A percentile compares a stretch with the other conserved stretches of the same genome.
These are phyloP conservation scores for Penicillium roqueforti DNA, from an alignment of 495 filamentous ascomycete species.

Conservation along the genomic window DNA sequence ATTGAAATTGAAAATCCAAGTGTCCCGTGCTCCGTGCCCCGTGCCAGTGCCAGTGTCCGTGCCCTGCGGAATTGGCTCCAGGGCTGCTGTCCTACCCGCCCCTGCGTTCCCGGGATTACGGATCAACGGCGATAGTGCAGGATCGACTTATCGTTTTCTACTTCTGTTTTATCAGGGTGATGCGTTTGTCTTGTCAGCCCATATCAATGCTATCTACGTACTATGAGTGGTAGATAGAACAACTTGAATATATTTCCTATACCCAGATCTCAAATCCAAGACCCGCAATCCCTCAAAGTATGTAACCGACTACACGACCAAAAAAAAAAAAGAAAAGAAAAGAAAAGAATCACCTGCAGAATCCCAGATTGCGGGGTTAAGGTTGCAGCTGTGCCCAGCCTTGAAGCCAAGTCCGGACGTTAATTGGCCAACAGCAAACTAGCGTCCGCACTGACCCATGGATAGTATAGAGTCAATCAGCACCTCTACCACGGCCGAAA, in stretches of 20 bases:
- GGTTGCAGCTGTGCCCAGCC: conserved; percentile 21
- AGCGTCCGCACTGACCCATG: conserved; percentile 4
- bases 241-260: background rate
- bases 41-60: too few relatives aligned
- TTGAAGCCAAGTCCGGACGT: background rate
- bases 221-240: background rate
- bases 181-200: background rate
- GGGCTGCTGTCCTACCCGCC: background rate
- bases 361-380: conserved; percentile 28
- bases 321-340: background rate
- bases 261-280: background rate
- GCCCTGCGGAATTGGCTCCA: background rate
- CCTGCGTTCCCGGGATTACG: conserved; percentile 1
- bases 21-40: too few relatives aligned
- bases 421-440: conserved; percentile 4
- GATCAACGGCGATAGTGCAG: conserved; percentile 11
- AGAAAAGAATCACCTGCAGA: background rate
- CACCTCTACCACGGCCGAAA: background rate
- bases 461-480: conserved; percentile 1
- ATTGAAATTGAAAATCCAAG: too few relatives aligned
- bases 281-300: background rate
- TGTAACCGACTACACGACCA: background rate
- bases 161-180: too few relatives aligned
- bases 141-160: background rate
- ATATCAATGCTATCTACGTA: background rate